These are phyloP conservation scores for Auxenochlorella protothecoides DNA, from an alignment of 139 green algal species.

Conservation along the genomic window DNA sequence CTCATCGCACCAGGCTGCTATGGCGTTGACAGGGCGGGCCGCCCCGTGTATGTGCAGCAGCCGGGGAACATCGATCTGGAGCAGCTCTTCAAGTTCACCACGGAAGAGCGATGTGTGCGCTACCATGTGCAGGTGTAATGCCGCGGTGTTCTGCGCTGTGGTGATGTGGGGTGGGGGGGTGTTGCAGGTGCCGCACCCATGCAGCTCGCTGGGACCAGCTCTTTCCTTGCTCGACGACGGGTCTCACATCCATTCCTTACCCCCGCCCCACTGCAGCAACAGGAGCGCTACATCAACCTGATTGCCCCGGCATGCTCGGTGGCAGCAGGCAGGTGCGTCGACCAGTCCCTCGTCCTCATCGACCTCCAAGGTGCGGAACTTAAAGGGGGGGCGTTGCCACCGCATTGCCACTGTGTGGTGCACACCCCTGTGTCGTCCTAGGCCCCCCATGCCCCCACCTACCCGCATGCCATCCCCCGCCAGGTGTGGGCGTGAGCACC, in stretches of 20 bases:
- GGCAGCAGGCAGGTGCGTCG: constrained; percentile 47
- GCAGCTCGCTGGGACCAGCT: no score
- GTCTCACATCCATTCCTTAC: background rate
- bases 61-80: constrained; percentile 65
- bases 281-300: constrained; percentile 71
- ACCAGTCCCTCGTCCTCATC: constrained; percentile 79
- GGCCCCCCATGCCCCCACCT: background rate
- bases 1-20: constrained; percentile 30
- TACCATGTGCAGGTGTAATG: constrained; percentile 60
- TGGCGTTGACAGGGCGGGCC: constrained; percentile 13
- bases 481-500: constrained; percentile 28
- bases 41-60: constrained; percentile 79
- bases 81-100: constrained; percentile 62
- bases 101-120: constrained; percentile 75
- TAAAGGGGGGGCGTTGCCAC: no score
- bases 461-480: background rate
- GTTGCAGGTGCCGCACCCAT: no score
- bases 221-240: background rate
- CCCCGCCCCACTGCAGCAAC: constrained; percentile 29
- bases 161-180: no score
- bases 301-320: constrained; percentile 70
- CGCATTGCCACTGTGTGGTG: no score
- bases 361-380: constrained; percentile 64
- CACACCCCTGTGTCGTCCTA: no score
- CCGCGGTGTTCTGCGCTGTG: no score